Conservation (phyloP, 2,329 filamentous ascomycete genomes). For the Botrytis cinerea region DNA sequence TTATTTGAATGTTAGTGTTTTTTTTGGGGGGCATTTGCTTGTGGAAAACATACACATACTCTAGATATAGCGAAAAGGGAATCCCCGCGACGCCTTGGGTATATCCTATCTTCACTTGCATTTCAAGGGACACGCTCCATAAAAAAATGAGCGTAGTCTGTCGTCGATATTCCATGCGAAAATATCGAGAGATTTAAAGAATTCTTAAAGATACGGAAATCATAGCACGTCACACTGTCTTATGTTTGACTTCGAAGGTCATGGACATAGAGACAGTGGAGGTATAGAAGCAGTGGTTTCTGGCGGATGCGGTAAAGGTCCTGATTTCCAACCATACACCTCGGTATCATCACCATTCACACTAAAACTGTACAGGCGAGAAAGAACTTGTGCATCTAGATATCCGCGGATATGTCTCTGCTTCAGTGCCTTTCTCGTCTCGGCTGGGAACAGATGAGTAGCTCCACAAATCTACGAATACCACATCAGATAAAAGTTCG, state of each 20-base stretch:
- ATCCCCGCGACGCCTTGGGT: neutral
- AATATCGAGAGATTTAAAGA: neutral
- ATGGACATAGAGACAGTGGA: neutral
- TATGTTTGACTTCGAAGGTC: neutral
- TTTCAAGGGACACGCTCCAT: neutral
- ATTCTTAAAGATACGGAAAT: too few species aligned
- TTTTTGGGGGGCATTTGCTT: neutral
- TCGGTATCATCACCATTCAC: conserved; percentile 27
- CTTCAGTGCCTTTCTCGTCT: conserved; percentile 2
- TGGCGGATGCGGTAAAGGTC: conserved; percentile 24
- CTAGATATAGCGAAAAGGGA: neutral
- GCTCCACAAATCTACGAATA: neutral
- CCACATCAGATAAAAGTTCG: neutral
- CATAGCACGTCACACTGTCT: neutral
- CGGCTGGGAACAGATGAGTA: neutral
- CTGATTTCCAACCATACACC: conserved; percentile 31
- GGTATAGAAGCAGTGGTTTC: conserved; percentile 8
- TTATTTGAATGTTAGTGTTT: neutral
- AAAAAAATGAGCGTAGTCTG: neutral
- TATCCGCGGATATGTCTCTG: neutral
- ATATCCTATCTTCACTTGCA: neutral
- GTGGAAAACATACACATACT: neutral
- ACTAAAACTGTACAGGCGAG: neutral
- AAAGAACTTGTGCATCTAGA: neutral
- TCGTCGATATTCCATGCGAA: neutral